Base-by-base conservation (phyloP, 495 filamentous ascomycete genomes). In the Aspergillus olivimuriae region DNA sequence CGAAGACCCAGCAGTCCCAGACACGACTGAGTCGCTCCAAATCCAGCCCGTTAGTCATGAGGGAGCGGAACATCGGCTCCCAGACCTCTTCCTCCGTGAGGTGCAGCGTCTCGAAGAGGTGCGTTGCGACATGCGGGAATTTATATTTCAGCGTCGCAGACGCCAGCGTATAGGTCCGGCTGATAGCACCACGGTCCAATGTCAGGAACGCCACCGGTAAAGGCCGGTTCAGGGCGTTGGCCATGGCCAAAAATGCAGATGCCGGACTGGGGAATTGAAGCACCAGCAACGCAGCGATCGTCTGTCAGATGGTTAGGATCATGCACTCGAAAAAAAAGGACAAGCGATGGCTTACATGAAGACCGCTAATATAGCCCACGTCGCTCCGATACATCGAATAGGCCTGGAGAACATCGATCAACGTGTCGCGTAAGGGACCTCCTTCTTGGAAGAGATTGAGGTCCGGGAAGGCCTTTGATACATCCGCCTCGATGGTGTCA, bases 1-100 rank as follows among this genome's bases (percentile, higher is more conserved):
- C 92, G 45, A 97, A 95, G 2, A 91, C 83, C 69, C 88, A 92
- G 19, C 94, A 85, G 56, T 98, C 92, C 89, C 88, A 96, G 3
- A 97, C 69, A 9, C 92, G 75, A 21, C 81, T 81, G 10, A 79
- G 79, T 40, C 83, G 75, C 49, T 95, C 91, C 2, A 95, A 63
- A n/a, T 73, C 68, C 2, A 84, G 63, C 11, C 70, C 67, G 44
- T 73, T 70, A 4, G 75, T 73, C 41, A 83, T 76, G 15, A 83
- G 64, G 7, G 72, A 74, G 24, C 70, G 65, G 60, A 83, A 77
- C 51, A 82, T 74, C 1, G 77, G 72, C 26, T 78, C 76, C 53
- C 81, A 69, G 24, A 76, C 55, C 19, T 76, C 72, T 32, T 68
- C 61, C 6, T 74, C 62, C 2, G 63, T 61, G 12, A 77, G 60